phyloP scores from a whole-genome alignment of 2,329 filamentous ascomycete genomes.

The Aspergillus japonicus region DNA sequence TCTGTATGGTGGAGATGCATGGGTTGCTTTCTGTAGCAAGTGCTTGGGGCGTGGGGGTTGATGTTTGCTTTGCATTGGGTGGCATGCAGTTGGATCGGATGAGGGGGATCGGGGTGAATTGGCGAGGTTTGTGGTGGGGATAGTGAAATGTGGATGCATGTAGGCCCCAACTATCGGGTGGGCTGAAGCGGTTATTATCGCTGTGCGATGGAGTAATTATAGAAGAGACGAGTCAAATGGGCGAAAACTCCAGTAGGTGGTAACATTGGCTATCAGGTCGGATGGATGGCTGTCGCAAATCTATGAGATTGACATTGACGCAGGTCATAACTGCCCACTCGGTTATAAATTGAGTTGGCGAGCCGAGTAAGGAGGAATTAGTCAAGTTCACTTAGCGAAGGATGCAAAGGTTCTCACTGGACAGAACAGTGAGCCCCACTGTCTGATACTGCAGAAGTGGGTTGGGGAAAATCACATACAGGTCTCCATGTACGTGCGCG shows the following conservation, averaged over 20 bases:
- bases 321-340: not conserved
- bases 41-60: not conserved
- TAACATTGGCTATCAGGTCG: too few relatives aligned
- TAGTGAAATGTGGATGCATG: too few relatives aligned
- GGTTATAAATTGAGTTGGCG: not conserved
- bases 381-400: too few relatives aligned
- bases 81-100: not conserved
- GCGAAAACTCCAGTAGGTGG: not conserved
- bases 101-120: not conserved
- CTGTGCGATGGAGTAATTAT: not conserved
- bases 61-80: not conserved
- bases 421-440: not conserved
- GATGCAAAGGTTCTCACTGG: too few relatives aligned
- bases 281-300: not conserved
- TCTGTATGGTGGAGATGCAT: not conserved
- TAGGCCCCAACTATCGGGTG: too few relatives aligned
- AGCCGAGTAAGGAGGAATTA: too few relatives aligned
- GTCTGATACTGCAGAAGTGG: not conserved
- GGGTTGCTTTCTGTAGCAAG: not conserved
- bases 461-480: too few relatives aligned
- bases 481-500: not conserved
- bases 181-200: too few relatives aligned
- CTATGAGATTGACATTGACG: not conserved
- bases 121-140: too few relatives aligned
- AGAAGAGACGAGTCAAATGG: not conserved